Conservation (phyloP, 371 early-diverging fungal species). For the Apophysomyces variabilis region DNA sequence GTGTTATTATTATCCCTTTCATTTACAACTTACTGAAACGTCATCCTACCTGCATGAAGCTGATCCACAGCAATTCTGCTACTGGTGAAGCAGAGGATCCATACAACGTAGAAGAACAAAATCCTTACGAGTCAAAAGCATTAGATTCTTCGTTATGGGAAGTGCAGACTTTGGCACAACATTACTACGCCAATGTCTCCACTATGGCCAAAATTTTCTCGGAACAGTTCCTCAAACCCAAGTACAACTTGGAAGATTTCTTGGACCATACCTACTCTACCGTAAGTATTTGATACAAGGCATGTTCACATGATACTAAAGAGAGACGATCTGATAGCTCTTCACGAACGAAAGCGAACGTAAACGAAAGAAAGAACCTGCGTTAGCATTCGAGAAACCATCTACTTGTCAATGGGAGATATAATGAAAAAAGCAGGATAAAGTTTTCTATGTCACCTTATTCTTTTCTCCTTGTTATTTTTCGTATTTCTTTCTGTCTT, state of each 20-base stretch:
- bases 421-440: slow-evolving; percentile 18
- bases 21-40: slow-evolving; percentile 89
- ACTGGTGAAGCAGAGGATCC: slow-evolving; percentile 62
- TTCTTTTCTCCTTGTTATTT: no score
- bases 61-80: slow-evolving; percentile 75
- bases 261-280: slow-evolving; percentile 90
- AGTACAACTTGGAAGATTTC: slow-evolving; percentile 90
- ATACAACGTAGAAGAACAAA: slow-evolving; percentile 64
- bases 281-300: slow-evolving; percentile 30
- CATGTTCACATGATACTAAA: background rate
- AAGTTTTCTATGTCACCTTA: background rate
- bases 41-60: slow-evolving; percentile 85
- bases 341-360: slow-evolving; percentile 71
- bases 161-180: slow-evolving; percentile 77
- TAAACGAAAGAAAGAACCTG: slow-evolving; percentile 71
- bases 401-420: slow-evolving; percentile 39
- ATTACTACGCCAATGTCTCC: slow-evolving; percentile 85
- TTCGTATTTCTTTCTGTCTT: no score
- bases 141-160: slow-evolving; percentile 94
- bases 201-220: slow-evolving; percentile 83
- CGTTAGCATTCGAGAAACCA: slow-evolving; percentile 70
- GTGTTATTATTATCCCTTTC: slow-evolving; percentile 82
- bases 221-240: slow-evolving; percentile 85
- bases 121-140: slow-evolving; percentile 84
- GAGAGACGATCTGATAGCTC: slow-evolving; percentile 42